Evolutionary conservation across 805 yeast species (phyloP), one percentile per base, ranked within the genome.

Genomic region (Saccharomycodes ludwigii): DNA sequence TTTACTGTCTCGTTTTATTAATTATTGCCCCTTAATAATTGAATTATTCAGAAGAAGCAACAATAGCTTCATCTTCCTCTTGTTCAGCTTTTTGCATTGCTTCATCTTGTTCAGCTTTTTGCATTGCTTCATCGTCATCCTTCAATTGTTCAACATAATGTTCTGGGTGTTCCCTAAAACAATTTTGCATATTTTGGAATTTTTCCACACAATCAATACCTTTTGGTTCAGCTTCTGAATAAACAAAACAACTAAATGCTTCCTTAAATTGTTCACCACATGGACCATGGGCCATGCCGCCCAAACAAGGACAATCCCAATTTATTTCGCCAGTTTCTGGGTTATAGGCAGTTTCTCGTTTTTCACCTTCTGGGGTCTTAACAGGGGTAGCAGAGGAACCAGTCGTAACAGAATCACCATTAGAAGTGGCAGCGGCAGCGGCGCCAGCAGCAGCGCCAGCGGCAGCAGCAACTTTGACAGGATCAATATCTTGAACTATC

Each of bases 231-330:
- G 78, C 77, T 48, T 78, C 83, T 5, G 96, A 85, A 64, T 79
- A 85, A 26, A 91, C 88, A 51, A 91, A 91, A 56, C 98, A 91
- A 7, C 94, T 68, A 56, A 91, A 91, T 0, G 98, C 97, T 32
- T 72, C 84, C 61, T 82, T 84, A 66, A 84, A 84, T 60, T 85
- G 94, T 47, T 76, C 86, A 36, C 98, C 98, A 62, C 98, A 91
- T 34, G 98, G 97, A 0, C 98, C 98, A 42, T 86, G 68, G 20
- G 98, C 97, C 96, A 91, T 84, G 25, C 98, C 98, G 21, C 97
- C 98, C 30, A 91, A 65, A 58, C 97, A 88, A n/a, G 98, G 97
- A 58, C 98, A 91, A 52, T 91, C 97, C 98, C 98, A 91, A 71
- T 91, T 88, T 60, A 91, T 91, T 55, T 88, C 97, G 19, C 98